Percentiles rank a stretch among this genome's conserved stretches.
These are phyloP conservation scores for Carallia pectinifolia DNA, from an alignment of 345 rosid species.

Conservation along the genomic window DNA sequence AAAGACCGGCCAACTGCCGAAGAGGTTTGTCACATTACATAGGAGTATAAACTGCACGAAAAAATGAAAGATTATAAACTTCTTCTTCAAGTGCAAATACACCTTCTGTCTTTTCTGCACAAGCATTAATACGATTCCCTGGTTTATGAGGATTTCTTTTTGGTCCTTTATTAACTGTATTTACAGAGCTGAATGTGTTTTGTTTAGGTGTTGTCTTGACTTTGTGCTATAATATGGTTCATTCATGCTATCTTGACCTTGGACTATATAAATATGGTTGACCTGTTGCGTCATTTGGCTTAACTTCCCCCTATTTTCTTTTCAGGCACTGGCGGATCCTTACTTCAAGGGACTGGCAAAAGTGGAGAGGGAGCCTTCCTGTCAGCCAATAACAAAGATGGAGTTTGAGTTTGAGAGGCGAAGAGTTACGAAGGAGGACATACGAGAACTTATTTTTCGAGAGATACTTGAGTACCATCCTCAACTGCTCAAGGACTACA, in stretches of 20 bases:
- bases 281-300: background rate
- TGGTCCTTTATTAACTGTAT: background rate
- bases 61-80: too few relatives aligned
- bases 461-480: constrained; percentile 97
- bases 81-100: too few relatives aligned
- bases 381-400: constrained; percentile 92
- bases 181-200: background rate
- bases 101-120: too few relatives aligned
- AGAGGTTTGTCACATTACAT: constrained; percentile 46
- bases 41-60: background rate
- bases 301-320: constrained; percentile 6
- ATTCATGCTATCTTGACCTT: background rate
- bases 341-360: constrained; percentile 86
- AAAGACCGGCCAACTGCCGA: constrained; percentile 90
- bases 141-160: background rate
- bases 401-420: constrained; percentile 97
- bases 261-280: background rate
- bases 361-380: constrained; percentile 93
- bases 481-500: constrained; percentile 76
- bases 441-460: constrained; percentile 75
- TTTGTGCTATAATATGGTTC: too few relatives aligned
- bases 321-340: constrained; percentile 84
- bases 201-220: background rate
- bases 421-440: constrained; percentile 87
- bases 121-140: too few relatives aligned